These are phyloP conservation scores for Kodamaea hsintzibuensis DNA, from an alignment of 805 yeast species.

Conservation along the genomic window DNA sequence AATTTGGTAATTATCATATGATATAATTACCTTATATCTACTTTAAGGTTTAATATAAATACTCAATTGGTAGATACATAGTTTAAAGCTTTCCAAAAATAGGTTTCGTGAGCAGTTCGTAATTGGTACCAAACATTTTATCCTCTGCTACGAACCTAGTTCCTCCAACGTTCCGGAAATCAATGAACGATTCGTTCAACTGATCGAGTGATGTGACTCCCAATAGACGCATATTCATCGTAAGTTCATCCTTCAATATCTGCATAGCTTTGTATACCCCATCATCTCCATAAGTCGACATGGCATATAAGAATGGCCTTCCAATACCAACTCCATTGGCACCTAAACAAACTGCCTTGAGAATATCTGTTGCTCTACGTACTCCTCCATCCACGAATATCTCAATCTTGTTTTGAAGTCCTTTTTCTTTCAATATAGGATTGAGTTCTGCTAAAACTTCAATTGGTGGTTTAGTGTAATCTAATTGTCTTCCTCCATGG, in stretches of 20 bases:
- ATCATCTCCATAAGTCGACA: conserved; percentile 76
- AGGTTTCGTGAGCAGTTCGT: conserved; percentile 56
- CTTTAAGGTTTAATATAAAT: neutral
- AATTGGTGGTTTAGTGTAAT: conserved; percentile 59
- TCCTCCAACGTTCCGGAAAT: conserved; percentile 23
- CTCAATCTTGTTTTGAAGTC: conserved; percentile 53
- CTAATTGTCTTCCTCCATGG: conserved; percentile 76
- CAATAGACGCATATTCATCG: conserved; percentile 63
- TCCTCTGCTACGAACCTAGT: conserved; percentile 53
- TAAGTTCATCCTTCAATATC: conserved; percentile 59
- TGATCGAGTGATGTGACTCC: conserved; percentile 53
- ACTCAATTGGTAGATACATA: too few species aligned
- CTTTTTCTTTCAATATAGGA: conserved; percentile 41
- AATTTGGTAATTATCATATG: too few species aligned
- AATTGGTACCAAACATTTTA: conserved; percentile 51
- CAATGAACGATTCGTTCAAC: conserved; percentile 29
- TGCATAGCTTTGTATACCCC: conserved; percentile 70
- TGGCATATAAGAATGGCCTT: conserved; percentile 72
- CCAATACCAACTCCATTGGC: conserved; percentile 79
- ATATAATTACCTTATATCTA: too few species aligned
- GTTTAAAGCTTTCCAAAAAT: conserved; percentile 32
- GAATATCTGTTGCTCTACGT: conserved; percentile 72
- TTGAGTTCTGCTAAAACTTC: conserved; percentile 59
- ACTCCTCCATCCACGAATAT: conserved; percentile 77
- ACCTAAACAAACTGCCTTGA: conserved; percentile 75